These are phyloP conservation scores for Diplodia seriata DNA, from an alignment of 2,329 filamentous ascomycete genomes.

Conservation along the genomic window DNA sequence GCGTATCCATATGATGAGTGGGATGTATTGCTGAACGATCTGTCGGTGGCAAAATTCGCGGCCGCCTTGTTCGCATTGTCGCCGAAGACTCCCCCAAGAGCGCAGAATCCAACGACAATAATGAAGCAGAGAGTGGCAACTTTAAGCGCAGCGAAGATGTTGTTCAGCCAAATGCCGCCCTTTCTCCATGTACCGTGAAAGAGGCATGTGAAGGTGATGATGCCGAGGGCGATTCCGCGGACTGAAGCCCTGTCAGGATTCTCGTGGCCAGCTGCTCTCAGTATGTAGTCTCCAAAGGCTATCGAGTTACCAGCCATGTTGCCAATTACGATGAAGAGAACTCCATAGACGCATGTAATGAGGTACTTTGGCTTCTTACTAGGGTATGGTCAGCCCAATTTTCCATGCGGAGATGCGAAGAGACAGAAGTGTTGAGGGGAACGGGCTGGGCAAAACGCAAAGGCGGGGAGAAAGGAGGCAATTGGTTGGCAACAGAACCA, in stretches of 20 bases:
- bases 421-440: too few relatives aligned
- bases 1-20: slow-evolving; percentile 43
- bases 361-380: slow-evolving; percentile 43
- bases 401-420: not conserved
- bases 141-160: slow-evolving; percentile 60
- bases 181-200: slow-evolving; percentile 58
- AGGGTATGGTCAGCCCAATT: not conserved
- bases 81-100: slow-evolving; percentile 27
- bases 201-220: slow-evolving; percentile 54
- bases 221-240: slow-evolving; percentile 57
- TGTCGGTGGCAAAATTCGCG: slow-evolving; percentile 41
- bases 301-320: slow-evolving; percentile 60
- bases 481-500: not conserved
- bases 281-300: slow-evolving; percentile 53
- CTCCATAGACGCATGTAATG: slow-evolving; percentile 55
- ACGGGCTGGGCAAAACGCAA: not conserved
- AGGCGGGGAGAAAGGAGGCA: not conserved
- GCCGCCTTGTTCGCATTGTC: slow-evolving; percentile 34
- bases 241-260: slow-evolving; percentile 44
- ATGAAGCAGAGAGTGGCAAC: slow-evolving; percentile 58
- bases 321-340: slow-evolving; percentile 56
- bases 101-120: slow-evolving; percentile 48
- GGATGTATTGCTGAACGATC: slow-evolving; percentile 36
- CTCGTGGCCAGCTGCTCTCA: slow-evolving; percentile 45
- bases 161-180: slow-evolving; percentile 60